Conservation (phyloP, 306 rosid genomes). For the Cajanus cajan region DNA sequence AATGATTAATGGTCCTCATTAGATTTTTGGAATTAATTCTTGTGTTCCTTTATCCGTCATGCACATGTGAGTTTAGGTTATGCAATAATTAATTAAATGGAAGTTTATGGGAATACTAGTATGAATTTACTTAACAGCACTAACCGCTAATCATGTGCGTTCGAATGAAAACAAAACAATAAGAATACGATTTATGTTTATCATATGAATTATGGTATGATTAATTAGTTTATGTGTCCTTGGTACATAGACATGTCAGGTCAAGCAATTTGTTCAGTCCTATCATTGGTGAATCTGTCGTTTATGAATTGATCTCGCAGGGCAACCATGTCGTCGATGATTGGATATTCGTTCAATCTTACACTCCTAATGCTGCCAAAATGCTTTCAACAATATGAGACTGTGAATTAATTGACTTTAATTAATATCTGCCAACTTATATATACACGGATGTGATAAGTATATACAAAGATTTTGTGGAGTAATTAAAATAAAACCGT, state of each 20-base stretch:
- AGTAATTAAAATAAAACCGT: conserved; percentile 15
- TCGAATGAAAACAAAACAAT: conserved; percentile 31
- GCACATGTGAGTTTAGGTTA: conserved; percentile 31
- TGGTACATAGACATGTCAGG: conserved; percentile 48
- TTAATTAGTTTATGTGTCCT: conserved; percentile 41
- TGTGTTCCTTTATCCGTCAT: conserved; percentile 8
- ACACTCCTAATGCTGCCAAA: conserved; percentile 19
- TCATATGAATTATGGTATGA: too few relatives aligned
- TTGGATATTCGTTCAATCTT: conserved; percentile 29
- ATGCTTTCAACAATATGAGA: conserved; percentile 3
- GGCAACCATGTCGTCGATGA: conserved; percentile 36
- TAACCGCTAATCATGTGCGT: conserved; percentile 31
- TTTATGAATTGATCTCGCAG: conserved; percentile 34
- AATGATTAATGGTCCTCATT: conserved; percentile 27
- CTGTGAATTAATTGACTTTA: not conserved
- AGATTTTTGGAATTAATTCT: conserved; percentile 16
- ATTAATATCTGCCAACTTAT: not conserved
- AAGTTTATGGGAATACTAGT: conserved; percentile 22
- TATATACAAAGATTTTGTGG: not conserved
- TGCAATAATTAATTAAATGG: not conserved
- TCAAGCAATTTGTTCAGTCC: conserved; percentile 47
- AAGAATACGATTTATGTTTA: too few relatives aligned
- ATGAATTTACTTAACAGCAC: conserved; percentile 7
- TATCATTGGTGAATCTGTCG: conserved; percentile 57
- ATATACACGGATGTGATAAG: not conserved